Percentiles rank a stretch among this genome's conserved stretches.
Evolutionary conservation across 2,329 filamentous ascomycete species (phyloP).

Genomic region (Ambrosiella xylebori): DNA sequence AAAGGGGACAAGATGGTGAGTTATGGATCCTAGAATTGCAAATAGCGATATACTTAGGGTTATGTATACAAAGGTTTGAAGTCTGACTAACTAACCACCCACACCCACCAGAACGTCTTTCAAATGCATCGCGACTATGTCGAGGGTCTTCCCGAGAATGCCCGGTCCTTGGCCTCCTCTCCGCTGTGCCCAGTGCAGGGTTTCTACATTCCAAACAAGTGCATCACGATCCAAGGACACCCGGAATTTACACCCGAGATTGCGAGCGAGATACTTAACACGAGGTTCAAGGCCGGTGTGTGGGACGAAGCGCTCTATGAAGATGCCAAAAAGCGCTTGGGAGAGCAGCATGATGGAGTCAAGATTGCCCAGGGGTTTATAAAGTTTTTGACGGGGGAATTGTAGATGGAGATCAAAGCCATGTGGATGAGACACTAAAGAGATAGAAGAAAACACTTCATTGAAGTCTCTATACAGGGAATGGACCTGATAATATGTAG

Average conservation of each 20-base stretch:
- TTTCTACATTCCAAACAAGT: conserved; percentile 49
- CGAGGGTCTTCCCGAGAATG: conserved; percentile 40
- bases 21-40: conserved; percentile 7
- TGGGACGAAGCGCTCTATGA: conserved; percentile 50
- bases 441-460: not conserved
- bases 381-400: conserved; percentile 49
- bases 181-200: conserved; percentile 57
- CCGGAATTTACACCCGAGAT: conserved; percentile 66
- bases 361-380: conserved; percentile 57
- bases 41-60: not conserved
- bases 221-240: conserved; percentile 71
- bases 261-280: conserved; percentile 47
- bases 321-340: conserved; percentile 49
- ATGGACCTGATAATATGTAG: conserved; percentile 3
- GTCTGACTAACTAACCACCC: not conserved
- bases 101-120: conserved; percentile 42
- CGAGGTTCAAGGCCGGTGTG: conserved; percentile 47
- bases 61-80: not conserved
- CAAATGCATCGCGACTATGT: conserved; percentile 81
- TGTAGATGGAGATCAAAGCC: not conserved
- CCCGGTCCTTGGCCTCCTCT: conserved; percentile 47
- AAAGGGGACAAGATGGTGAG: conserved; percentile 40
- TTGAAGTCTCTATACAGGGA: not conserved
- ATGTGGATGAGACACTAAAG: not conserved
- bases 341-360: conserved; percentile 62